Evolutionary conservation across 2,329 filamentous ascomycete genomes (phyloP).

Genomic region (Alternaria arborescens): DNA sequence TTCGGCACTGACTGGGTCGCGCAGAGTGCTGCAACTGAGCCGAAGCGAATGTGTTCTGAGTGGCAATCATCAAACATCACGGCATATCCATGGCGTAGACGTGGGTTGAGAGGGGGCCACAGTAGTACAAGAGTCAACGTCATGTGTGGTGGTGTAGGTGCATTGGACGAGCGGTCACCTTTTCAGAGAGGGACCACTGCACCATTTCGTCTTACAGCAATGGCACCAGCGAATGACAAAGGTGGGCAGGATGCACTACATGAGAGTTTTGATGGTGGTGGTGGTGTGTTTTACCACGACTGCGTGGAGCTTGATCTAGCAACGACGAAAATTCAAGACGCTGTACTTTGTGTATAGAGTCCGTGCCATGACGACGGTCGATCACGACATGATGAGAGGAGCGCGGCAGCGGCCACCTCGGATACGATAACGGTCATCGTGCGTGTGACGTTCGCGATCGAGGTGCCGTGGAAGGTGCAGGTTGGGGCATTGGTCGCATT

Average conservation of each 20-base stretch:
- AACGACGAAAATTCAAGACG: constrained; percentile 3
- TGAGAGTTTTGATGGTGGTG: background rate
- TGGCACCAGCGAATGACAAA: background rate
- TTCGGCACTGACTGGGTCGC: constrained; percentile 16
- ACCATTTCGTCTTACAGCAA: constrained; percentile 15
- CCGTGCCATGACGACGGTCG: constrained; percentile 13
- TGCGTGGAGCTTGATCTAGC: constrained; percentile 9
- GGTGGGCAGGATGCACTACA: background rate
- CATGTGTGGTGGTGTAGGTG: constrained; percentile 21
- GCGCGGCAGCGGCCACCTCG: background rate
- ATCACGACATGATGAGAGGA: constrained; percentile 12
- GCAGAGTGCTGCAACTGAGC: constrained; percentile 7
- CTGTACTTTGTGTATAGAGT: constrained; percentile 5
- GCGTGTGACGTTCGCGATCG: constrained; percentile 14
- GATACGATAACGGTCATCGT: constrained; percentile 8
- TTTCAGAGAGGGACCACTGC: constrained; percentile 13
- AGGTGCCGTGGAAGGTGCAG: constrained; percentile 6
- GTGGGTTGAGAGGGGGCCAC: constrained; percentile 9
- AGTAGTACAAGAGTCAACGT: constrained; percentile 16
- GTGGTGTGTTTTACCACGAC: background rate
- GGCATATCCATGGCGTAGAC: constrained; percentile 7
- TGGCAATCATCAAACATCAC: constrained; percentile 6
- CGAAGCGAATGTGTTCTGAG: constrained; percentile 1
- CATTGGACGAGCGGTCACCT: constrained; percentile 20
- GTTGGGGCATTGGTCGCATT: constrained; percentile 14